Evolutionary conservation across 2,329 filamentous ascomycete genomes (phyloP).

Genomic region (Penicillium sclerotiorum): DNA sequence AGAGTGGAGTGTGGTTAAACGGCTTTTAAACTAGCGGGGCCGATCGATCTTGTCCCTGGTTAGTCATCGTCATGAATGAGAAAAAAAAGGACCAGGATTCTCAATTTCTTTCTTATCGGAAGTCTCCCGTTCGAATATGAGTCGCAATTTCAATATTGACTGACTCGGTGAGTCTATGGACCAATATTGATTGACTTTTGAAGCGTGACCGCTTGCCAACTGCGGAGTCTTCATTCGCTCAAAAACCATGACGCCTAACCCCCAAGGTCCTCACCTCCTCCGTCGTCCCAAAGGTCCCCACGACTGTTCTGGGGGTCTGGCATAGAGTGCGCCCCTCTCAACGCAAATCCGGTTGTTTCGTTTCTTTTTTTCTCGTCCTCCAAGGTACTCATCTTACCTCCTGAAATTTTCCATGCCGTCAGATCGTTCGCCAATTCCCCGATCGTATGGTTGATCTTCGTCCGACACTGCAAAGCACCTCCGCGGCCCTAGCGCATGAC

Average conservation of each 20-base stretch:
- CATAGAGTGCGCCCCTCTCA: neutral
- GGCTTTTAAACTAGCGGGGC: neutral
- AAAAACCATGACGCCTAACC: conserved; percentile 26
- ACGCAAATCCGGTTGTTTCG: conserved; percentile 2
- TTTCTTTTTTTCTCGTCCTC: conserved; percentile 6
- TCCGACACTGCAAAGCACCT: conserved; percentile 5
- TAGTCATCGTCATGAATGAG: conserved; percentile 10
- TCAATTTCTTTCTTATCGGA: conserved; percentile 1
- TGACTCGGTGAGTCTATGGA: neutral
- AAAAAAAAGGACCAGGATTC: conserved; percentile 1
- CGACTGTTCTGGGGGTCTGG: neutral
- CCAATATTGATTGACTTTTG: neutral
- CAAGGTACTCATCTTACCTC: conserved; percentile 21
- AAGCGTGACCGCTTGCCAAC: conserved; percentile 19
- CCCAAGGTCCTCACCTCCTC: conserved; percentile 37
- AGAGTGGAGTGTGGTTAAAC: too few relatives aligned
- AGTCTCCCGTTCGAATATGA: neutral
- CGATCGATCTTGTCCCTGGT: neutral
- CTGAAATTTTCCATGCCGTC: conserved; percentile 16
- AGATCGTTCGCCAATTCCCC: conserved; percentile 22
- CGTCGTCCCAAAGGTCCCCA: conserved; percentile 18
- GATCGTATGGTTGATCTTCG: conserved; percentile 19
- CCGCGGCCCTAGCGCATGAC: conserved; percentile 11
- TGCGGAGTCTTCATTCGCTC: conserved; percentile 14
- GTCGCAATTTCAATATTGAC: neutral